Evolutionary conservation across 331 rosid genomes (phyloP).

Genomic region (Malus hybrid): DNA sequence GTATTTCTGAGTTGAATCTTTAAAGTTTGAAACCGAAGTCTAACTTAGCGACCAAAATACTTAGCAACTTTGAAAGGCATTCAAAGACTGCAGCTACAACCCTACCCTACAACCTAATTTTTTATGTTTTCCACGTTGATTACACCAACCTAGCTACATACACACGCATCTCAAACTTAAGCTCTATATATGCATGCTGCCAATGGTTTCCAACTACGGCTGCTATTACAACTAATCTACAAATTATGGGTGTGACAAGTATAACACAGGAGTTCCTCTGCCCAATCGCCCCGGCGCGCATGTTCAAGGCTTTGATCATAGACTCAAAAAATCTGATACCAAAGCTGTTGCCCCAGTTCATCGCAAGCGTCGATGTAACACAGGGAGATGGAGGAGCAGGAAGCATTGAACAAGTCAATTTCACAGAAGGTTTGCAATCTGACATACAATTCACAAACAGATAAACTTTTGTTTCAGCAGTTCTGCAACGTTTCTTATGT

Average conservation of each 20-base stretch:
- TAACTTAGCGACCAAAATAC: slow-evolving; percentile 25
- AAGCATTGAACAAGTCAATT: slow-evolving; percentile 69
- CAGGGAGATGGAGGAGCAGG: slow-evolving; percentile 75
- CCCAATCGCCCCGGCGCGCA: slow-evolving; percentile 45
- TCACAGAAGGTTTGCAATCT: slow-evolving; percentile 39
- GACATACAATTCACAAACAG: neutral
- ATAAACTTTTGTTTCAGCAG: neutral
- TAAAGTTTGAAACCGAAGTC: slow-evolving; percentile 15
- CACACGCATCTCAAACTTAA: slow-evolving; percentile 1
- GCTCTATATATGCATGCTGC: neutral
- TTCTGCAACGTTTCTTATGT: neutral
- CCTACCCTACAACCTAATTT: neutral
- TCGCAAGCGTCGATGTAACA: slow-evolving; percentile 38
- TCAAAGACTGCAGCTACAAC: slow-evolving; percentile 2
- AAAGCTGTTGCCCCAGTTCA: slow-evolving; percentile 57
- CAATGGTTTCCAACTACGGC: neutral
- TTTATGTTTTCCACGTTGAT: neutral
- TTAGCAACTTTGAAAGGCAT: slow-evolving; percentile 21
- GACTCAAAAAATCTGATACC: slow-evolving; percentile 55
- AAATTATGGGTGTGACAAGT: slow-evolving; percentile 42
- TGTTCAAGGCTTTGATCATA: slow-evolving; percentile 60
- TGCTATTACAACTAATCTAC: neutral
- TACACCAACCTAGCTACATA: slow-evolving; percentile 14
- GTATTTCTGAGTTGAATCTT: slow-evolving; percentile 7
- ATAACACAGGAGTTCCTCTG: slow-evolving; percentile 38